Conservation (phyloP, 495 filamentous ascomycete genomes). For the Lasiosphaeria hispida region DNA sequence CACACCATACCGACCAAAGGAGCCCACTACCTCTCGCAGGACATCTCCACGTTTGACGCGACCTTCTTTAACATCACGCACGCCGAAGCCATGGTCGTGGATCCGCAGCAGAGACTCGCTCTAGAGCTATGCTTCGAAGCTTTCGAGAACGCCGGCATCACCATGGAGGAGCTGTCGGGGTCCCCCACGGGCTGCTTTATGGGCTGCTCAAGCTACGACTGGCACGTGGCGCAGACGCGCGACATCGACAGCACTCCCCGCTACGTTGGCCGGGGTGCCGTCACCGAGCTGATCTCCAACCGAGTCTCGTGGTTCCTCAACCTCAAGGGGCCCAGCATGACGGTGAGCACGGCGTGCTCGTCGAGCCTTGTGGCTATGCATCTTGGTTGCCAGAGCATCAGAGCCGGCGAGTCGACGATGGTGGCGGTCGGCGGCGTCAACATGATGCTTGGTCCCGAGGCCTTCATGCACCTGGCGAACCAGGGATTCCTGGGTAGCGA, state of each 20-base stretch:
- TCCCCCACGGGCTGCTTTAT: conserved; percentile 75
- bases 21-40: conserved; percentile 7
- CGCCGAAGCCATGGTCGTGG: conserved; percentile 27
- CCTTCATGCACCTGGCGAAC: conserved; percentile 10
- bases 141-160: conserved; percentile 71
- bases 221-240: conserved; percentile 38
- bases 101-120: conserved; percentile 74
- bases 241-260: conserved; percentile 23
- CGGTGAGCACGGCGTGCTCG: conserved; percentile 45
- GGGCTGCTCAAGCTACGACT: conserved; percentile 71
- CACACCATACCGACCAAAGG: neutral
- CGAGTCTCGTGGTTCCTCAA: conserved; percentile 50
- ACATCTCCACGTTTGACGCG: conserved; percentile 12
- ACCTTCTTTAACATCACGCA: conserved; percentile 9
- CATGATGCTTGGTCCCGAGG: conserved; percentile 15
- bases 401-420: conserved; percentile 34
- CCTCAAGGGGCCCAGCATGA: conserved; percentile 37
- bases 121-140: conserved; percentile 77
- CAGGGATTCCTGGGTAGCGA: conserved; percentile 9
- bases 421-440: conserved; percentile 40
- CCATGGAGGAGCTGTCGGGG: conserved; percentile 64
- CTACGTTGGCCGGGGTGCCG: conserved; percentile 28
- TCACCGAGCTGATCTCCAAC: conserved; percentile 39
- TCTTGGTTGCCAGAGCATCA: conserved; percentile 37
- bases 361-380: conserved; percentile 39